Conservation (phyloP, 2,329 filamentous ascomycete genomes). For the Calycina marina region DNA sequence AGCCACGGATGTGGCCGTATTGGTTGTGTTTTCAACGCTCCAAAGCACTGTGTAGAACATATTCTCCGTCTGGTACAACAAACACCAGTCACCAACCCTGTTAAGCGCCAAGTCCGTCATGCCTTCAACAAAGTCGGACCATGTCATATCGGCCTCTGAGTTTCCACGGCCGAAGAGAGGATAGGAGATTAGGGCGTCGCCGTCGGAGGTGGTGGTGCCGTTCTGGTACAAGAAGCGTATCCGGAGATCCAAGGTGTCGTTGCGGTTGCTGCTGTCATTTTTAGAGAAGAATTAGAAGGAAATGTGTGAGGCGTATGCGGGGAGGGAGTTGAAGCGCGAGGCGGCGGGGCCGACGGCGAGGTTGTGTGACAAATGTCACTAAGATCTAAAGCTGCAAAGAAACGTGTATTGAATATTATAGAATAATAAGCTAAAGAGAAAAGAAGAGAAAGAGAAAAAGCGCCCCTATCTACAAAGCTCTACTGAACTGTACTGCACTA, state of each 20-base stretch:
- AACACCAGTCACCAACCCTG: slow-evolving; percentile 18
- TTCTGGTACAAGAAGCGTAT: slow-evolving; percentile 44
- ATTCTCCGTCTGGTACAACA: slow-evolving; percentile 9
- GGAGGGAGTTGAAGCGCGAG: slow-evolving; percentile 36
- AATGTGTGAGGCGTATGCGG: slow-evolving; percentile 61
- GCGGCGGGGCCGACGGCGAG: slow-evolving; percentile 25
- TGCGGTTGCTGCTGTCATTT: too few species aligned
- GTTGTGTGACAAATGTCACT: too few species aligned
- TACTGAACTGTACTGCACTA: too few species aligned
- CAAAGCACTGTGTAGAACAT: slow-evolving; percentile 17
- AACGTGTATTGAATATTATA: too few species aligned
- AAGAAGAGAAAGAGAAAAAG: too few species aligned
- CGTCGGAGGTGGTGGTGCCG: slow-evolving; percentile 26
- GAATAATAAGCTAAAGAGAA: too few species aligned
- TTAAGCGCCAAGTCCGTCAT: slow-evolving; percentile 14
- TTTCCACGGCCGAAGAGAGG: slow-evolving; percentile 20
- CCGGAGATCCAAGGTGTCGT: slow-evolving; percentile 25
- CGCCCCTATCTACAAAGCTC: too few species aligned
- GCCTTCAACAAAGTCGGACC: slow-evolving; percentile 15
- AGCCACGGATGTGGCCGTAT: neutral
- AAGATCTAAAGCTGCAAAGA: too few species aligned
- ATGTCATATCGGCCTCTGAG: slow-evolving; percentile 16
- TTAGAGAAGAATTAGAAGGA: slow-evolving; percentile 51
- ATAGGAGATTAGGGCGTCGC: slow-evolving; percentile 20
- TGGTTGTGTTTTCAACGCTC: slow-evolving; percentile 1